These are phyloP conservation scores for Tirmania nivea DNA, from an alignment of 495 filamentous ascomycete genomes.

Conservation along the genomic window DNA sequence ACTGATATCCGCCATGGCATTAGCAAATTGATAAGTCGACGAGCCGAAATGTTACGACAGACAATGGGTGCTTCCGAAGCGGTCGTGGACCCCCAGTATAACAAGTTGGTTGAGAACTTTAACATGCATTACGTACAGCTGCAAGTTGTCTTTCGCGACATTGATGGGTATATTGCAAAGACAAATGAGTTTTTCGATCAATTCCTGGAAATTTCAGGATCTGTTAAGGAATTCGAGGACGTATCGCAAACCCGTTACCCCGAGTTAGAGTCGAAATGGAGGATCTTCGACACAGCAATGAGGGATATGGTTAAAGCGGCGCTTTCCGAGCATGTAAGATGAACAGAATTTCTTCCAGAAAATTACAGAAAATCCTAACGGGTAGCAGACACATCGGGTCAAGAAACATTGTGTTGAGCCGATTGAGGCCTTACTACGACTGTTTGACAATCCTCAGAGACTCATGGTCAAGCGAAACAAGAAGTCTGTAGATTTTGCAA, in stretches of 20 bases:
- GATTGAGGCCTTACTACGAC: constrained; percentile 55
- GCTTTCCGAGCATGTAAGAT: constrained; percentile 67
- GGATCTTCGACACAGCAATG: constrained; percentile 57
- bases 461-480: constrained; percentile 86
- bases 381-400: constrained; percentile 44
- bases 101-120: constrained; percentile 43
- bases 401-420: constrained; percentile 70
- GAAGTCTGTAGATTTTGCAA: constrained; percentile 68
- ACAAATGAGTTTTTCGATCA: constrained; percentile 47
- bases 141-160: constrained; percentile 74
- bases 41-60: constrained; percentile 55
- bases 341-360: not conserved
- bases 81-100: constrained; percentile 60
- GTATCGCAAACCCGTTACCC: constrained; percentile 40
- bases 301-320: constrained; percentile 57
- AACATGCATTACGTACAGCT: constrained; percentile 55
- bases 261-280: constrained; percentile 82
- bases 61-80: constrained; percentile 42
- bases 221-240: constrained; percentile 29
- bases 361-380: not conserved
- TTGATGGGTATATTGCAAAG: constrained; percentile 62
- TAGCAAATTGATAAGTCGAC: constrained; percentile 66
- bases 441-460: constrained; percentile 58
- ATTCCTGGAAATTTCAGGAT: constrained; percentile 26
- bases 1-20: constrained; percentile 66